Conservation (phyloP, 345 rosid genomes). For the Populus nigra region DNA sequence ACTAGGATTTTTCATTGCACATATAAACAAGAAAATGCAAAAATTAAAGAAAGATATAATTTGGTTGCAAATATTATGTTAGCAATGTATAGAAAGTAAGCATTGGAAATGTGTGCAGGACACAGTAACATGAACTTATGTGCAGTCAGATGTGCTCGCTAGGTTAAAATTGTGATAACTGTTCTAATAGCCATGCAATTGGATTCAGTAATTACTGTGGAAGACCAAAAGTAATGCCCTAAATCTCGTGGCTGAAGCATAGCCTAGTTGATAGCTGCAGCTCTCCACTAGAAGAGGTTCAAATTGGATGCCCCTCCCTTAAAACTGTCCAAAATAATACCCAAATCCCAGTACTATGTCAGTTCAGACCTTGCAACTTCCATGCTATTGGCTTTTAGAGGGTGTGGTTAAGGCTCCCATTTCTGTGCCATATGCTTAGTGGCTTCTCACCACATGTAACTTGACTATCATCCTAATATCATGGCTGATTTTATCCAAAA, state of each 20-base stretch:
- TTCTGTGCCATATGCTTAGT: too few relatives aligned
- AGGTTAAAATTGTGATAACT: neutral
- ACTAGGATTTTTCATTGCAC: constrained; percentile 31
- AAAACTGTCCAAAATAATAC: neutral
- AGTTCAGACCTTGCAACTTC: neutral
- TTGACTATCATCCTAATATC: too few relatives aligned
- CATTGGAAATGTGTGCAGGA: neutral
- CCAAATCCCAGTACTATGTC: neutral
- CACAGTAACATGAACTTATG: neutral
- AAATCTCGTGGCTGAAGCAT: neutral
- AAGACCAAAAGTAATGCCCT: neutral
- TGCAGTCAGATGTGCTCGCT: neutral
- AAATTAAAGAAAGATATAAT: neutral
- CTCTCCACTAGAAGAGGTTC: neutral
- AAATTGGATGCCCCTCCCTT: neutral
- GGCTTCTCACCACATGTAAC: too few relatives aligned
- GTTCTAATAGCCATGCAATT: neutral
- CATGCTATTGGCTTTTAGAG: neutral
- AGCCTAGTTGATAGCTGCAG: neutral
- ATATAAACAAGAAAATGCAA: constrained; percentile 21
- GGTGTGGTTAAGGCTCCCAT: neutral
- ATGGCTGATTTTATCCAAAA: too few relatives aligned
- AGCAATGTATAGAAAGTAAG: neutral
- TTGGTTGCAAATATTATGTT: neutral
- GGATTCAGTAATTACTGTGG: neutral